These are phyloP conservation scores for Paspalum notatum DNA, from an alignment of 176 grass and related monocot genomes.

Conservation along the genomic window DNA sequence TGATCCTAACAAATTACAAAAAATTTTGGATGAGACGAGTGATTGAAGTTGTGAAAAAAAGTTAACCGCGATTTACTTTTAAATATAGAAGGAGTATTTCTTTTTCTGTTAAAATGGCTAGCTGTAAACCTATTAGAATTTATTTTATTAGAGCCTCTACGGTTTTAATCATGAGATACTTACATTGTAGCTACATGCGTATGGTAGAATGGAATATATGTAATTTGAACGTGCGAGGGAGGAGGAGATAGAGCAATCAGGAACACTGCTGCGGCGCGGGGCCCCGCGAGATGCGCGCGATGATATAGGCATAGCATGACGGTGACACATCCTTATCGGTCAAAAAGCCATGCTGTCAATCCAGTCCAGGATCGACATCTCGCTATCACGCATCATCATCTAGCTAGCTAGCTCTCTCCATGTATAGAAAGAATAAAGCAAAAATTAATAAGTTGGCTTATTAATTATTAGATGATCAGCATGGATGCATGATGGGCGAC, in stretches of 20 bases:
- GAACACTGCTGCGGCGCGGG: slow-evolving; percentile 9
- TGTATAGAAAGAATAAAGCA: background rate
- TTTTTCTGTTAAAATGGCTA: too few relatives aligned
- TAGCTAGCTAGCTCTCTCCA: background rate
- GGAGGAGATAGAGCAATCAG: slow-evolving; percentile 1
- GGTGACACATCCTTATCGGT: slow-evolving; percentile 30
- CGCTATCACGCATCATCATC: slow-evolving; percentile 34
- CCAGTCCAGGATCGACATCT: slow-evolving; percentile 18
- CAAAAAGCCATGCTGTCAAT: slow-evolving; percentile 33
- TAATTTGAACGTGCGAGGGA: too few relatives aligned
- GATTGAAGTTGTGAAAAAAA: too few relatives aligned
- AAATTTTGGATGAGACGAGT: too few relatives aligned
- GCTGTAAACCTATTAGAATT: too few relatives aligned
- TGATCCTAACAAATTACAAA: too few relatives aligned
- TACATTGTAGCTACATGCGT: too few relatives aligned
- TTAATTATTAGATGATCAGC: background rate
- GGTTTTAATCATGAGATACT: too few relatives aligned
- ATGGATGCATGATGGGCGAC: slow-evolving; percentile 14
- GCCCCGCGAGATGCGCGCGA: slow-evolving; percentile 39
- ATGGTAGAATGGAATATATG: too few relatives aligned
- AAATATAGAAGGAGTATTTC: too few relatives aligned
- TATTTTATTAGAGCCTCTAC: too few relatives aligned
- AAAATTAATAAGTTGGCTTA: background rate
- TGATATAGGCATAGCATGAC: slow-evolving; percentile 8
- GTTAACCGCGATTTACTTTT: too few relatives aligned